Conservation (phyloP, 164 flowering plant genomes). For the Piper longum region DNA sequence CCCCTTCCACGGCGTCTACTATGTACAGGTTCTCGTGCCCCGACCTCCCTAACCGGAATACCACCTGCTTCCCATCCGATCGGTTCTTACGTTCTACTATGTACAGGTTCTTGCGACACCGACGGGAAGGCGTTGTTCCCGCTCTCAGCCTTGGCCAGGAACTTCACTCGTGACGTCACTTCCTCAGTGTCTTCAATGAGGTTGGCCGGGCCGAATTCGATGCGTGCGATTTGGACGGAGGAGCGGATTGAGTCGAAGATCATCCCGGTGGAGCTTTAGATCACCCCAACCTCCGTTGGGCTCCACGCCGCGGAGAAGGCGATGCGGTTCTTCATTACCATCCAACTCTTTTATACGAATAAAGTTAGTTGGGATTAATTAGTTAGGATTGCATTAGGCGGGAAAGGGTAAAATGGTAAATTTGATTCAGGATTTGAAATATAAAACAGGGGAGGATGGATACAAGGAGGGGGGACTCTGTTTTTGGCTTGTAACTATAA, state of each 20-base stretch:
- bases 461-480: no score
- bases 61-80: slow-evolving; percentile 60
- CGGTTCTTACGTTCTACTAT: no score
- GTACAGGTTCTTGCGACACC: no score
- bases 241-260: slow-evolving; percentile 34
- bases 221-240: slow-evolving; percentile 71
- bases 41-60: slow-evolving; percentile 70
- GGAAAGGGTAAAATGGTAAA: no score
- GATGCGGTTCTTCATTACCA: slow-evolving; percentile 26
- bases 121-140: slow-evolving; percentile 88
- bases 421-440: no score
- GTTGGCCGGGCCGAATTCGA: slow-evolving; percentile 27
- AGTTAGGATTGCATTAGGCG: no score
- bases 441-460: no score
- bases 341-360: slow-evolving; percentile 69
- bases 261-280: slow-evolving; percentile 67
- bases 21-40: slow-evolving; percentile 74
- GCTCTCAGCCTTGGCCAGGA: slow-evolving; percentile 48
- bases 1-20: slow-evolving; percentile 62
- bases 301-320: slow-evolving; percentile 65
- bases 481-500: no score
- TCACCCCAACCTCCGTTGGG: slow-evolving; percentile 37
- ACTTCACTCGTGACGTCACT: slow-evolving; percentile 28
- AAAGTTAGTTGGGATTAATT: no score
- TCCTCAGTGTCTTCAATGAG: slow-evolving; percentile 29